Evolutionary conservation across 805 yeast species (phyloP).

Genomic region (Torulaspora maleeae): DNA sequence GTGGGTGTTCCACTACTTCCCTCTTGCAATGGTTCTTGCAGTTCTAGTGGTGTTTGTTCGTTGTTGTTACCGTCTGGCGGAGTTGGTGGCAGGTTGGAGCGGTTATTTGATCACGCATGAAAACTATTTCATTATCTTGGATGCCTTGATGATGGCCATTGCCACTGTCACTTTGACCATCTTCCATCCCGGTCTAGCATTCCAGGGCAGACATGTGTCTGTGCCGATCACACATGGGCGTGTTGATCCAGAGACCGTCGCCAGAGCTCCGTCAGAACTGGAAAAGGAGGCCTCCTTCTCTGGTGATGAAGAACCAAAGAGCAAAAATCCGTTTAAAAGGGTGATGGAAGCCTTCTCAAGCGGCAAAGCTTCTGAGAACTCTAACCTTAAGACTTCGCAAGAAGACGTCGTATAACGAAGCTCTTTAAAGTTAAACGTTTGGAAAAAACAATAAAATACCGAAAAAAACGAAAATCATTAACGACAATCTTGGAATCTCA

Average conservation of each 20-base stretch:
- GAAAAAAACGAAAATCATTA: too few relatives aligned
- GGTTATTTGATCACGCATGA: conserved; percentile 63
- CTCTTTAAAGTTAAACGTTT: neutral
- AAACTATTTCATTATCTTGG: conserved; percentile 53
- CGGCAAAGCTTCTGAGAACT: neutral
- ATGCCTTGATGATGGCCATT: conserved; percentile 56
- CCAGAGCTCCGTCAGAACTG: conserved; percentile 1
- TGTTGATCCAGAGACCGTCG: conserved; percentile 15
- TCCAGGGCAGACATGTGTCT: conserved; percentile 32
- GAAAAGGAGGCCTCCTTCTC: neutral
- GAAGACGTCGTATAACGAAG: neutral
- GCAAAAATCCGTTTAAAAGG: neutral
- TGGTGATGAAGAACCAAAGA: neutral
- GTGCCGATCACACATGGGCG: conserved; percentile 26
- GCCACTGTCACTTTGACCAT: conserved; percentile 46
- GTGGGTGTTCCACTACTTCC: conserved; percentile 41
- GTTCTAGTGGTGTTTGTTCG: conserved; percentile 56
- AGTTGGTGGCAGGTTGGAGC: conserved; percentile 58
- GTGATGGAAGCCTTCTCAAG: neutral
- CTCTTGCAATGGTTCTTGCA: conserved; percentile 43
- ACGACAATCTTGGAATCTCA: too few relatives aligned
- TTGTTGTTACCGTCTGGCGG: conserved; percentile 69
- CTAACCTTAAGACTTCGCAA: neutral
- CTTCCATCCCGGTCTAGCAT: conserved; percentile 61
- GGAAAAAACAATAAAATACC: neutral